Evolutionary conservation across 2,329 filamentous ascomycete species (phyloP).

Genomic region (Xylariomycetidae sp.): DNA sequence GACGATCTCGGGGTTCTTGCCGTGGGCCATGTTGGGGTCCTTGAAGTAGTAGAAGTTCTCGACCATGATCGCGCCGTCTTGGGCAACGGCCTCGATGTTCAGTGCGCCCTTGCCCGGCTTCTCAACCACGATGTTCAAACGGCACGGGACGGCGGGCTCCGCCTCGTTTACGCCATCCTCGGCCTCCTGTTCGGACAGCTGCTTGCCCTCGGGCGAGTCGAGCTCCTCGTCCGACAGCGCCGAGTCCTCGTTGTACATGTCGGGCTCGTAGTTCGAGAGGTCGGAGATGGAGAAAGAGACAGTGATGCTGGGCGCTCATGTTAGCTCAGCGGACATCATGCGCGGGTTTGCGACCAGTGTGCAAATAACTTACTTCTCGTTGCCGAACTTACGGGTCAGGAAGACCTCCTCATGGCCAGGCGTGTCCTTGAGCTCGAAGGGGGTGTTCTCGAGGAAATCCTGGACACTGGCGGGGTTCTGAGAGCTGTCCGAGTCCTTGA

Average conservation of each 20-base stretch:
- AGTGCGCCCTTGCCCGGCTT: conserved; percentile 81
- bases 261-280: conserved; percentile 60
- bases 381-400: conserved; percentile 73
- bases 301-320: conserved; percentile 51
- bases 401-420: conserved; percentile 83
- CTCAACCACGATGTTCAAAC: conserved; percentile 81
- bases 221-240: conserved; percentile 48
- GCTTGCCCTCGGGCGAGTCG: conserved; percentile 31
- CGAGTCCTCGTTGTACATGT: conserved; percentile 47
- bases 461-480: conserved; percentile 71
- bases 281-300: conserved; percentile 82
- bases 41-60: conserved; percentile 88
- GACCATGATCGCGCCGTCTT: conserved; percentile 80
- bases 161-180: conserved; percentile 52
- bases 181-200: conserved; percentile 51
- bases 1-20: conserved; percentile 67
- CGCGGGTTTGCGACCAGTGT: conserved; percentile 8
- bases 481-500: conserved; percentile 66
- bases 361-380: conserved; percentile 68
- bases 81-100: conserved; percentile 77
- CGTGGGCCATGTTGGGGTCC: conserved; percentile 70
- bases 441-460: conserved; percentile 80
- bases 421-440: conserved; percentile 77
- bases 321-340: conserved; percentile 11
- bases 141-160: conserved; percentile 65